Evolutionary conservation across 1,284 basidiomycete genomes (phyloP).

Genomic region (Schizophyllum commune): DNA sequence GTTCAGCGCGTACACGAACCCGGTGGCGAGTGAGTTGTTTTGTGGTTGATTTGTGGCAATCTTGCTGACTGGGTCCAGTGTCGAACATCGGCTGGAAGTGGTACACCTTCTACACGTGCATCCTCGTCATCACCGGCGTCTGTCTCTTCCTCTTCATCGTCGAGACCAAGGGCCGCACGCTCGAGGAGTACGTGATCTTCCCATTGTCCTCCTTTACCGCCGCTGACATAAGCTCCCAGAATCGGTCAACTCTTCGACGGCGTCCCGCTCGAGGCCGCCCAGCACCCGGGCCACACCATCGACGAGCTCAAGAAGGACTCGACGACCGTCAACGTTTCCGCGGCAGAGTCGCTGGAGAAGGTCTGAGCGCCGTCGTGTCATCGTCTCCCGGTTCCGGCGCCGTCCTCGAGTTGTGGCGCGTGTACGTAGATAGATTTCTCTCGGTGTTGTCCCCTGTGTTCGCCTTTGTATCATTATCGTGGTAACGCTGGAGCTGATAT

Average conservation of each 20-base stretch:
- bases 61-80: not conserved
- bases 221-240: not conserved
- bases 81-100: constrained; percentile 8
- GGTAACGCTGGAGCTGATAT: not conserved
- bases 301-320: not conserved
- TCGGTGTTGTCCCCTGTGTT: not conserved
- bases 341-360: not conserved
- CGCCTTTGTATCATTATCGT: not conserved
- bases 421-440: not conserved
- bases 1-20: constrained; percentile 8
- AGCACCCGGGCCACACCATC: not conserved
- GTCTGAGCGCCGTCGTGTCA: not conserved
- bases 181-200: constrained; percentile 9
- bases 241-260: constrained; percentile 10
- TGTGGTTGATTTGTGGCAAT: not conserved
- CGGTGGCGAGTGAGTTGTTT: constrained; percentile 7
- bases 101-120: constrained; percentile 9
- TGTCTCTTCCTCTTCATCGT: constrained; percentile 6
- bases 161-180: constrained; percentile 10
- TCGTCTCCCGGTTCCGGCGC: not conserved
- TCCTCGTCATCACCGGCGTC: constrained; percentile 25
- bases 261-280: not conserved
- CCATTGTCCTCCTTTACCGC: not conserved
- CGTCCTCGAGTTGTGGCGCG: not conserved
- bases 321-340: not conserved